Evolutionary conservation across 495 filamentous ascomycete genomes (phyloP), one percentile per base, ranked within the genome.

Genomic region (Lentithecium fluviatile): DNA sequence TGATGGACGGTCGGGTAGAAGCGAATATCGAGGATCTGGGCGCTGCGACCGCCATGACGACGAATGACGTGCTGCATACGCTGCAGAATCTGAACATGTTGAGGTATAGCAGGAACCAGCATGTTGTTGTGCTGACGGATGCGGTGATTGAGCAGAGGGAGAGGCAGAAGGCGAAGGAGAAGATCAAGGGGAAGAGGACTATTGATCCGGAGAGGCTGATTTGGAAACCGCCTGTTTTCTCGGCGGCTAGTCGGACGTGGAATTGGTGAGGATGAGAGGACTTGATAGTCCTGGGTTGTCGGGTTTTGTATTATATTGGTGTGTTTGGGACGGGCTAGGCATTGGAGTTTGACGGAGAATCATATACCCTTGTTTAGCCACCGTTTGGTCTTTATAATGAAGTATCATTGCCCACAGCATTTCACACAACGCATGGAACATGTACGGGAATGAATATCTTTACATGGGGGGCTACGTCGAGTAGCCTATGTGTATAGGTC

Each of bases 201-300:
- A 91, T 97, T 56, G 87, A 94, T 47, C 81, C 90, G 2, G 82
- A 86, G 3, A 80, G 82, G 64, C 82, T 98, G 43, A 85, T 88
- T 71, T 98, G 94, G 94, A 97, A 95, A 74, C 95, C 94, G 3
- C 94, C 94, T 0, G 89, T 96, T 6, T 96, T 97, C 70, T 91
- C 88, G 36, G 92, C 93, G 4, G 86, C 86, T 21, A 86, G 81
- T 52, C 79, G 94, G 65, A 97, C 93, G 24, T 98, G 94, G 94
- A 96, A 91, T 65, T 98, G 94, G 94, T 98, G 78, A 68, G 50
- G 15, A n/a, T n/a, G n/a, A n/a, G n/a, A n/a, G n/a, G n/a, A n/a
- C n/a, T n/a, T n/a, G n/a, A n/a, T n/a, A n/a, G n/a, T n/a, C n/a
- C n/a, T n/a, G n/a, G n/a, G n/a, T n/a, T n/a, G n/a, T n/a, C n/a